These are phyloP conservation scores for Vigna angularis DNA, from an alignment of 306 rosid genomes.

Conservation along the genomic window DNA sequence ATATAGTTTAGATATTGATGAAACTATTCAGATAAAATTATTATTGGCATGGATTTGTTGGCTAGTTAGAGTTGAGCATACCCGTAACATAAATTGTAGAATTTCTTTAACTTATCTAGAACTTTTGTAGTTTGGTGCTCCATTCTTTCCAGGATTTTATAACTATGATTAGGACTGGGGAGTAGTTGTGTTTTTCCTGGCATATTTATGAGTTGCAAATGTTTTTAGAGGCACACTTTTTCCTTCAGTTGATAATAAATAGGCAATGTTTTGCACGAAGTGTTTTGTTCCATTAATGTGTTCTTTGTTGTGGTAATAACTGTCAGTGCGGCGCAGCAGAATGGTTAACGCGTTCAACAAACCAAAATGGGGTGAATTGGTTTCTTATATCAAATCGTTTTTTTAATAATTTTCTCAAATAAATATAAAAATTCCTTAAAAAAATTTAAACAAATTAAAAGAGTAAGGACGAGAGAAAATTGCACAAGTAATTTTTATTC, in stretches of 20 bases:
- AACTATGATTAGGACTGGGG: background rate
- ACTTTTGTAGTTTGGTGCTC: background rate
- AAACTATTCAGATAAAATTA: too few relatives aligned
- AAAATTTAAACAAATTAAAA: too few relatives aligned
- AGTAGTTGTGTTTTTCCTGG: background rate
- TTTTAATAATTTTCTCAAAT: too few relatives aligned
- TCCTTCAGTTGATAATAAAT: background rate
- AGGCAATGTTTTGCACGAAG: background rate
- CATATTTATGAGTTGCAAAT: conserved; percentile 5
- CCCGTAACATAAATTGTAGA: background rate
- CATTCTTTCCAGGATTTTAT: background rate
- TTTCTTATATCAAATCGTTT: too few relatives aligned
- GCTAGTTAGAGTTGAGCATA: background rate
- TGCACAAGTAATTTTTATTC: too few relatives aligned
- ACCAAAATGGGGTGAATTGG: too few relatives aligned
- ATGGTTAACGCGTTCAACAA: too few relatives aligned
- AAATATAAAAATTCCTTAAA: too few relatives aligned
- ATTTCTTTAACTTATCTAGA: background rate
- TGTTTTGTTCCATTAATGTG: conserved; percentile 1
- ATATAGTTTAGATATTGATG: too few relatives aligned
- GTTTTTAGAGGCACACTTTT: background rate
- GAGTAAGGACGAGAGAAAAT: too few relatives aligned
- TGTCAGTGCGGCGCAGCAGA: too few relatives aligned
- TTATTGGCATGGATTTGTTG: background rate
- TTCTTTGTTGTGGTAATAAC: conserved; percentile 5